phyloP scores from a whole-genome alignment of 129 eudicot genomes.

The Glebionis coronaria region DNA sequence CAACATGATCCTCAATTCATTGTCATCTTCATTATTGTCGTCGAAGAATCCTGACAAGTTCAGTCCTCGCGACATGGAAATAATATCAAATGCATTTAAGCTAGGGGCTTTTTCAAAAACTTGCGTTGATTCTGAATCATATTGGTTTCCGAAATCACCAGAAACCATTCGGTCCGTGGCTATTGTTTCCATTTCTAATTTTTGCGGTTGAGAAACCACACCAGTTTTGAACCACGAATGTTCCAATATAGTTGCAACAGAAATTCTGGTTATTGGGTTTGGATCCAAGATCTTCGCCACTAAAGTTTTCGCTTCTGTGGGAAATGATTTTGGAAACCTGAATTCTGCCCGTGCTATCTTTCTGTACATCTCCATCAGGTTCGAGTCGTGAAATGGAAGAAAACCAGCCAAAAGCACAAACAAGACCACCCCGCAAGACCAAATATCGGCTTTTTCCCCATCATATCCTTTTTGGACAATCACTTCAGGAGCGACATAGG shows the following conservation, averaged over 20 bases:
- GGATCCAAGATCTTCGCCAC: constrained; percentile 22
- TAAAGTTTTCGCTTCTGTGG: constrained; percentile 18
- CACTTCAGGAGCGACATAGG: constrained; percentile 21
- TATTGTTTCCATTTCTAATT: too few species aligned
- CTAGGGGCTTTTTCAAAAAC: not conserved
- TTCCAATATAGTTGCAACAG: constrained; percentile 4
- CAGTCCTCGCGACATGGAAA: constrained; percentile 21
- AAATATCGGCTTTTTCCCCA: constrained; percentile 26
- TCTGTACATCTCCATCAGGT: constrained; percentile 18
- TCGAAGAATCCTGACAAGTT: constrained; percentile 16
- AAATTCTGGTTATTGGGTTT: constrained; percentile 14
- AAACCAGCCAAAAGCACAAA: constrained; percentile 23
- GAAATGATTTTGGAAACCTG: constrained; percentile 18
- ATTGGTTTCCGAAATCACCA: not conserved
- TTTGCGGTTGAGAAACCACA: not conserved
- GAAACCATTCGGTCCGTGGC: not conserved
- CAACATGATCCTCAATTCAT: constrained; percentile 19
- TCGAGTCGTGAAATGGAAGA: constrained; percentile 26
- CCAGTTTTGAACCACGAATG: constrained; percentile 15
- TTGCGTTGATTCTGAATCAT: not conserved
- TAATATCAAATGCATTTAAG: constrained; percentile 20
- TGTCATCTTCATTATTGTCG: constrained; percentile 6
- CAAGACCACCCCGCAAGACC: constrained; percentile 27
- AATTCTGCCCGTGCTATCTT: constrained; percentile 15
- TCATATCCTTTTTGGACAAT: constrained; percentile 15